Evolutionary conservation across 2,329 filamentous ascomycete genomes (phyloP).

Genomic region (Aspergillus floridensis): DNA sequence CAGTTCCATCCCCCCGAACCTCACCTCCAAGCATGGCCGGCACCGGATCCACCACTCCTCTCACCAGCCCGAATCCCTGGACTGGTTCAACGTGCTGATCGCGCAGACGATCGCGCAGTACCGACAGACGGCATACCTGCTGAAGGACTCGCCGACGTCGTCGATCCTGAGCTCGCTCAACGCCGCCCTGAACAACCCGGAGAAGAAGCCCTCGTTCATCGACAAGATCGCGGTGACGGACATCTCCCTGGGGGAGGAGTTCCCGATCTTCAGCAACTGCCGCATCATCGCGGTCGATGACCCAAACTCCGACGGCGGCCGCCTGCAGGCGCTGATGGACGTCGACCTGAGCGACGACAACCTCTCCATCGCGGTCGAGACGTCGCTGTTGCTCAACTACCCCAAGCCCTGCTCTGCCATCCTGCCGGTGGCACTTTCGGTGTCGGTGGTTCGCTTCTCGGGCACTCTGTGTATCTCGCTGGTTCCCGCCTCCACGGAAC

Average conservation of each 20-base stretch:
- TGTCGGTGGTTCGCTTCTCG: conserved; percentile 90
- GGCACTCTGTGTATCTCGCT: conserved; percentile 93
- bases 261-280: conserved; percentile 98
- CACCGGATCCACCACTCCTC: conserved; percentile 57
- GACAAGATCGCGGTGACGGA: conserved; percentile 94
- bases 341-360: conserved; percentile 90
- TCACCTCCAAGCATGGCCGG: conserved; percentile 42
- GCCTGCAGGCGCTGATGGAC: conserved; percentile 92
- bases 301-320: conserved; percentile 61
- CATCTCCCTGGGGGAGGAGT: conserved; percentile 91
- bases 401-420: conserved; percentile 86
- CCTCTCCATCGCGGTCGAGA: conserved; percentile 91
- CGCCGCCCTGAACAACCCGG: conserved; percentile 79
- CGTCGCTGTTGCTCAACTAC: conserved; percentile 90
- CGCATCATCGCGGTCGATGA: conserved; percentile 79
- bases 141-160: conserved; percentile 59
- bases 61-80: conserved; percentile 92
- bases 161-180: conserved; percentile 78
- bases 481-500: conserved; percentile 61
- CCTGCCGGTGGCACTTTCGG: conserved; percentile 84
- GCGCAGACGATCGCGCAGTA: conserved; percentile 97
- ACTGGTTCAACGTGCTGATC: conserved; percentile 98
- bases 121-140: conserved; percentile 83
- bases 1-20: conserved; percentile 55
- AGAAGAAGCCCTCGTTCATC: conserved; percentile 84